phyloP scores from a whole-genome alignment of 169 alveolate species.

The Eimeria brunetti region DNA sequence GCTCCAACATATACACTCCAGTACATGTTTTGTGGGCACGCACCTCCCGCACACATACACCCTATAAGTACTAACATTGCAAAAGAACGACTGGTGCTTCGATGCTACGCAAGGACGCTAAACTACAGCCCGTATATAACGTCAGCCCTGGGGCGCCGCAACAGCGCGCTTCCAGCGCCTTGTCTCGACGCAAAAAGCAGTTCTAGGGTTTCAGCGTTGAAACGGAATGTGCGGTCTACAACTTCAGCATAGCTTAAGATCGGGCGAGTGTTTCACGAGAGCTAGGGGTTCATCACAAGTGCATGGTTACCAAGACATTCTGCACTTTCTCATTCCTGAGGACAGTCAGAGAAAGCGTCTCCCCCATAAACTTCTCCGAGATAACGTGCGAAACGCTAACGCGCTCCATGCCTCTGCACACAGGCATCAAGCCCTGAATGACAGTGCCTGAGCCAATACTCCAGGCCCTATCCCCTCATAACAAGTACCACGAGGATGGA shows the following conservation, averaged over 20 bases:
- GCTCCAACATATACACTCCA: neutral
- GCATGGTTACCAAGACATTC: conserved; percentile 73
- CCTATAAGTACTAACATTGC: neutral
- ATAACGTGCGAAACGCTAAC: conserved; percentile 86
- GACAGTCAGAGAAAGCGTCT: conserved; percentile 81
- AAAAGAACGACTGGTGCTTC: neutral
- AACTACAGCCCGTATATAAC: neutral
- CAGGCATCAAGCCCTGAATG: neutral
- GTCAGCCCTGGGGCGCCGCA: neutral
- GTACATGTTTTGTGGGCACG: neutral
- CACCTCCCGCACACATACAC: neutral
- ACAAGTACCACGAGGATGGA: neutral
- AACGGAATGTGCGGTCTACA: no score
- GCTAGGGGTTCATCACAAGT: neutral
- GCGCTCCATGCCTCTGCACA: conserved; percentile 85
- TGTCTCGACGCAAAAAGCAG: neutral
- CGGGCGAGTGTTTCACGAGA: neutral
- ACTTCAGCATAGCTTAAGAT: neutral
- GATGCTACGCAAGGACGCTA: neutral
- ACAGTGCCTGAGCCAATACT: neutral
- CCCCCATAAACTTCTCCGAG: conserved; percentile 85
- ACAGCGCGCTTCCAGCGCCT: neutral
- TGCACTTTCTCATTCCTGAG: conserved; percentile 82
- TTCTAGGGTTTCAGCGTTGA: neutral
- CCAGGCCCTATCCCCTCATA: neutral